Evolutionary conservation across 352 stramenopile genomes (phyloP), one percentile per base, ranked within the genome.

Genomic region (Globisporangium nunn): DNA sequence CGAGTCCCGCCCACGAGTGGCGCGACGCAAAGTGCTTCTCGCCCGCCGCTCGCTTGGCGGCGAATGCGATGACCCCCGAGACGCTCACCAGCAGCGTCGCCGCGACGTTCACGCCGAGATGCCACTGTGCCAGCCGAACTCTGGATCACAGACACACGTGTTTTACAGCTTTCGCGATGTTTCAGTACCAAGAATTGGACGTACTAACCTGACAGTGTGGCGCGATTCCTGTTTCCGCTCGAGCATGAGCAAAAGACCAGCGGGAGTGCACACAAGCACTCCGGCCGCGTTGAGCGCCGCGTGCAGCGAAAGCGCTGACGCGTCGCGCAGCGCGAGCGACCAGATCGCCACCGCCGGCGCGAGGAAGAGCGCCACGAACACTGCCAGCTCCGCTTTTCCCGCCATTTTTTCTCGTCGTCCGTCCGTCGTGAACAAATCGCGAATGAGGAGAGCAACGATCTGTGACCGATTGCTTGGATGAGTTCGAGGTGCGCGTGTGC

Each of bases 1-100:
- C 62, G 30, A 87, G 59, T 44, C 64, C 76, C 7, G 61, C 67
- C 75, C 78, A 88, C 23, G 79, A 86, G 58, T 88, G 79, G 1
- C 57, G 56, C 17, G 66, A 76, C 11, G 63, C 59, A 17, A 87
- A 70, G 46, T 90, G 79, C 35, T 58, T 46, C 44, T 78, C 59
- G 1, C 54, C 57, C 6, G 28, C 50, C 0, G 54, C 44, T 23
- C 50, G 60, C 54, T 87, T 90, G 40, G 60, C 55, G 31, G 67
- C 14, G n/a, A 78, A 85, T 2, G 69, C 71, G 17, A 58, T 66
- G 0, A 47, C 14, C 10, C 79, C 79, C 14, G 69, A 75, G 51
- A 59, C 33, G 30, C 35, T 50, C 58, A 90, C 59, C 30, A 86
- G 60, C 28, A 72, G 45, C 43, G 54, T 62, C 6, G 77, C 77